Evolutionary conservation across 2,329 filamentous ascomycete species (phyloP), one percentile per base, ranked within the genome.

Genomic region (Calonectria multiphialidica): DNA sequence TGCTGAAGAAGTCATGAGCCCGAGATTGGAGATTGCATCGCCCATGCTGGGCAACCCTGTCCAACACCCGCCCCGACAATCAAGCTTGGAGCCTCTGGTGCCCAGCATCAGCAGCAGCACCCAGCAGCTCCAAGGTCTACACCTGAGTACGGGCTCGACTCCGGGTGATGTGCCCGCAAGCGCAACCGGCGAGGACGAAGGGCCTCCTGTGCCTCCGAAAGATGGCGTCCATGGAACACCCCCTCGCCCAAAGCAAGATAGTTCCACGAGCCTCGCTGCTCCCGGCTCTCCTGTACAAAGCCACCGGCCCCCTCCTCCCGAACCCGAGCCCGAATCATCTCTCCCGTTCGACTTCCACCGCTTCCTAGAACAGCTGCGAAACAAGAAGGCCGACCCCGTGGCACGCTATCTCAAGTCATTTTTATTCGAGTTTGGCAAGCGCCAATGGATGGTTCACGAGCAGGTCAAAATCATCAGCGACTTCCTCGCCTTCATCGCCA

Each of bases 401-500:
- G 97, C 97, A 6, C 94, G 96, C 75, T 99, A 98, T 81, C 88
- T 99, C 55, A 94, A 97, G 75, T 98, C 97, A 0, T 99, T 99
- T 80, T 86, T 99, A 35, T 92, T 92, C 61, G 97, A 99, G 83
- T 99, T 99, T 84, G 95, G 92, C 42, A 99, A 98, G 86, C 95
- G 96, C 77, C 97, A 98, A 84, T 99, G 97, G 97, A 98, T 98
- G 94, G 97, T 98, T 8, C 97, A 99, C 82, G 97, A 99, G 85
- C 97, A 99, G 83, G 97, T 98, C 82, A 99, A 99, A 85, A 98
- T 99, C 74, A 98, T 99, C 73, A 92, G 95, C 76, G 97, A 99
- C 82, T 99, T 99, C 78, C 87, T 99, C 59, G 92, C 95, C 53
- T 99, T 99, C 80, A 99, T 99, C 75, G 94, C 94, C 66, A 98